A percentile compares a stretch with the other conserved stretches of the same genome.
phyloP scores from a whole-genome alignment of 2,329 filamentous ascomycete species.

The Trichophaea hybrida region DNA sequence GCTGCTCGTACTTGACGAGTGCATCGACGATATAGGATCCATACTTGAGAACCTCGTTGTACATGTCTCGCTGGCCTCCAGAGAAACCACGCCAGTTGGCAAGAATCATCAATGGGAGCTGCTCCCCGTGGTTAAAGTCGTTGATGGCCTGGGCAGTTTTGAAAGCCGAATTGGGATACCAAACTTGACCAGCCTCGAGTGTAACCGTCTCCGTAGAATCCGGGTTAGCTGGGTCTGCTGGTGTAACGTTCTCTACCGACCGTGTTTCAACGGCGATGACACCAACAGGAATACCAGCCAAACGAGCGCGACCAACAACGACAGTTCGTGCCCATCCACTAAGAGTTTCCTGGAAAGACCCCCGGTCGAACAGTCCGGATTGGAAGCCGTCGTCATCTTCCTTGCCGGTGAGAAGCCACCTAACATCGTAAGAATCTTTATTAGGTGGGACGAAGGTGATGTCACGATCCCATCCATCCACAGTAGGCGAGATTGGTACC shows the following conservation, averaged over 20 bases:
- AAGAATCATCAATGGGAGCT: constrained; percentile 95
- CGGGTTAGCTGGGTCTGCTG: constrained; percentile 92
- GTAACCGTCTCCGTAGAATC: constrained; percentile 93
- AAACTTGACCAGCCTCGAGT: constrained; percentile 94
- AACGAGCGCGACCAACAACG: constrained; percentile 86
- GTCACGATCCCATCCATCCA: constrained; percentile 86
- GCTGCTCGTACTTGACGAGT: constrained; percentile 95
- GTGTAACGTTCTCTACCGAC: constrained; percentile 89
- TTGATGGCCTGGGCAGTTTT: constrained; percentile 98
- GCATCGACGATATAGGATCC: constrained; percentile 98
- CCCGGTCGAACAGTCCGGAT: constrained; percentile 86
- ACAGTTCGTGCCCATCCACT: constrained; percentile 96
- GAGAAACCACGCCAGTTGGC: constrained; percentile 99
- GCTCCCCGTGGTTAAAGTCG: constrained; percentile 98
- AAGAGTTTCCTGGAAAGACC: constrained; percentile 91
- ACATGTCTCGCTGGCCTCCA: constrained; percentile 98
- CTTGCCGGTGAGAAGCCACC: constrained; percentile 83
- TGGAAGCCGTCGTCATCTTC: constrained; percentile 75
- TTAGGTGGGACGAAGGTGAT: constrained; percentile 64
- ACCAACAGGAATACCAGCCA: constrained; percentile 95
- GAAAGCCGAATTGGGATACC: constrained; percentile 99
- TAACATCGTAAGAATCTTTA: constrained; percentile 80
- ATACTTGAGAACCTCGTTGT: constrained; percentile 99
- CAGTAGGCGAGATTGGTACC: constrained; percentile 75
- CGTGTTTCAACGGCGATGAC: constrained; percentile 95